phyloP scores from a whole-genome alignment of 495 filamentous ascomycete species.

The Aspergillus hancockii region DNA sequence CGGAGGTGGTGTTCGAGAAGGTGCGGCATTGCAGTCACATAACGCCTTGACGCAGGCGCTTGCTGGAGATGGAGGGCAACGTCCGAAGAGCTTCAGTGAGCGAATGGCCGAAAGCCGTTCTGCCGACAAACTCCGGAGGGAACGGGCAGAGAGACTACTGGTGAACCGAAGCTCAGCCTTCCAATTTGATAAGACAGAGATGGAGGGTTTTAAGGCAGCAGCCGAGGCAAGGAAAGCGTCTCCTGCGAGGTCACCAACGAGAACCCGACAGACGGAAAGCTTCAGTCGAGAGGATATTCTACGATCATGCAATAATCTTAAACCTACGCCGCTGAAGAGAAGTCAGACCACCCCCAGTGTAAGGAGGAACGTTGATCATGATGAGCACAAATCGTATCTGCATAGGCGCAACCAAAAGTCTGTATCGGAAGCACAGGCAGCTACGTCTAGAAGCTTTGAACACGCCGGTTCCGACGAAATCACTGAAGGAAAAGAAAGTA shows the following conservation, averaged over 20 bases:
- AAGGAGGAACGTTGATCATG: slow-evolving; percentile 24
- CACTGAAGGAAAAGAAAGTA: slow-evolving; percentile 12
- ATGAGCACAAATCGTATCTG: slow-evolving; percentile 23
- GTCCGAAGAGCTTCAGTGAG: slow-evolving; percentile 80
- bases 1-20: slow-evolving; percentile 33
- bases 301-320: slow-evolving; percentile 36
- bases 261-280: slow-evolving; percentile 46
- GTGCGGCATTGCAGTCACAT: slow-evolving; percentile 24
- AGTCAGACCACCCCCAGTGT: slow-evolving; percentile 55
- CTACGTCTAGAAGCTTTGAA: slow-evolving; percentile 15
- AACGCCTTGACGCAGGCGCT: slow-evolving; percentile 30
- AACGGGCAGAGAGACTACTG: slow-evolving; percentile 55
- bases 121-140: slow-evolving; percentile 48
- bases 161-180: slow-evolving; percentile 73
- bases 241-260: slow-evolving; percentile 42
- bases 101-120: slow-evolving; percentile 68
- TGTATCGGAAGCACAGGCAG: slow-evolving; percentile 31
- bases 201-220: slow-evolving; percentile 63
- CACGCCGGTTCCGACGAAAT: slow-evolving; percentile 17
- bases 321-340: slow-evolving; percentile 39
- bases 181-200: slow-evolving; percentile 61
- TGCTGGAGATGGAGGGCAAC: slow-evolving; percentile 31
- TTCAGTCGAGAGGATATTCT: slow-evolving; percentile 69
- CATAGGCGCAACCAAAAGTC: slow-evolving; percentile 30
- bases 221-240: slow-evolving; percentile 37